Evolutionary conservation across 495 filamentous ascomycete genomes (phyloP).

Genomic region (Saxophila tyrrhenica): DNA sequence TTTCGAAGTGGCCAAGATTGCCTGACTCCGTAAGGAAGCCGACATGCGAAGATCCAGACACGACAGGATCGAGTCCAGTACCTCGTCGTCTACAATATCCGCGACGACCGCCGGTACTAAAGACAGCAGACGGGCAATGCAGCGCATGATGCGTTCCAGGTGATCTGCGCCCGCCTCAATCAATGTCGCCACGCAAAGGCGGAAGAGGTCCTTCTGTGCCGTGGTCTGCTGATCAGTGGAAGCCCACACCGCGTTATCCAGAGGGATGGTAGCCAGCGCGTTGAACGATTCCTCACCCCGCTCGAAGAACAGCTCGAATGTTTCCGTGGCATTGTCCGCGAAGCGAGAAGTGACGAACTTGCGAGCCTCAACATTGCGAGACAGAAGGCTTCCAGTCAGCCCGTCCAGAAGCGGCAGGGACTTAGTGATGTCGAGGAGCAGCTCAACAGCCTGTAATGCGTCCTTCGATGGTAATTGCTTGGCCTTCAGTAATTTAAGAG

Average conservation of each 20-base stretch:
- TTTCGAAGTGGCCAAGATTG: constrained; percentile 62
- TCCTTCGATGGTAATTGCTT: constrained; percentile 41
- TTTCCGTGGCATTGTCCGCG: constrained; percentile 37
- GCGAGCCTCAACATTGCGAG: constrained; percentile 42
- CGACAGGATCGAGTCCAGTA: constrained; percentile 65
- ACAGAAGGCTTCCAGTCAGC: constrained; percentile 47
- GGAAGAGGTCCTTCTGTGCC: constrained; percentile 50
- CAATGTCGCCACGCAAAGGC: constrained; percentile 52
- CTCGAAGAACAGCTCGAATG: constrained; percentile 46
- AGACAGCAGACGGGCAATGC: constrained; percentile 50
- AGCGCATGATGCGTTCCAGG: constrained; percentile 49
- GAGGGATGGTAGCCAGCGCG: constrained; percentile 43
- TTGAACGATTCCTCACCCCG: constrained; percentile 51
- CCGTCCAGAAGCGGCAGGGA: constrained; percentile 31
- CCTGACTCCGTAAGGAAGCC: constrained; percentile 56
- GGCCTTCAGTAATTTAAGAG: constrained; percentile 41
- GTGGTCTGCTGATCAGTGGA: constrained; percentile 37
- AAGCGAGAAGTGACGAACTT: constrained; percentile 42
- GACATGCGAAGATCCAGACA: constrained; percentile 68
- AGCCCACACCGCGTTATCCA: constrained; percentile 49
- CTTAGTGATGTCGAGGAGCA: constrained; percentile 41
- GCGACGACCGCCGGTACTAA: constrained; percentile 49
- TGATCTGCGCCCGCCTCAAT: constrained; percentile 50
- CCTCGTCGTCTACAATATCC: constrained; percentile 60
- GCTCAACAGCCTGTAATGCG: constrained; percentile 42